Evolutionary conservation across 768 basidiomycete species (phyloP), one percentile per base, ranked within the genome.

Genomic region (Termitomyces sp.): DNA sequence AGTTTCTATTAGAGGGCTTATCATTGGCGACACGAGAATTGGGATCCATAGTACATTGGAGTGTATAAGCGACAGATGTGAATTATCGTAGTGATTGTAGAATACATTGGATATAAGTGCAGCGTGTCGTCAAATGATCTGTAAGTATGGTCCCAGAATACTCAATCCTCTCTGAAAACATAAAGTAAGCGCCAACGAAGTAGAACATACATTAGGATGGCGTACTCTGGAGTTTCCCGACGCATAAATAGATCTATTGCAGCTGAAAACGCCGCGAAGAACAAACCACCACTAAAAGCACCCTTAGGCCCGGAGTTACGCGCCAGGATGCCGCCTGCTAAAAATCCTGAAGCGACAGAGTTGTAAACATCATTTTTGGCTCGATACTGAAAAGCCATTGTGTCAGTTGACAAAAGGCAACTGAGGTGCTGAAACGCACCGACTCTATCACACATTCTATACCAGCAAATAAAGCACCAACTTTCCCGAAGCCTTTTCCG

Each of bases 291-390:
- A 45, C 89, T 86, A n/a, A 95, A 62, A 17, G 84, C 91, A 16
- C 89, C 93, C 71, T 82, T 90, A 7, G 93, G 91, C 1, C 96
- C 95, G 0, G 92, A 85, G 66, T 90, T 85, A 38, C 92, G 82
- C 10, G 95, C 95, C 4, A 98, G 83, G 19, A 97, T 77, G 37
- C 89, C 94, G 29, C 96, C 96, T 3, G 94, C 84, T 4, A 95
- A 69, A 69, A 96, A 93, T 1, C 96, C 96, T 6, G 91, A 88
- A 12, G 86, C 82, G 17, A 93, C 82, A 10, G 93, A 89, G 69
- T 98, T 98, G 55, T 85, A 87, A 63, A 98, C 91, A 70, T 98
- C 96, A 66, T 97, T 95, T 73, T 87, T 94, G 9, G 93, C 95
- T 44, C 96, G 93, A 73, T 97, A 98, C 95, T 97, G 59, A 17